Evolutionary conservation across 192 early-diverging fungal species (phyloP), one percentile per base, ranked within the genome.

Genomic region (Linnemannia elongata): DNA sequence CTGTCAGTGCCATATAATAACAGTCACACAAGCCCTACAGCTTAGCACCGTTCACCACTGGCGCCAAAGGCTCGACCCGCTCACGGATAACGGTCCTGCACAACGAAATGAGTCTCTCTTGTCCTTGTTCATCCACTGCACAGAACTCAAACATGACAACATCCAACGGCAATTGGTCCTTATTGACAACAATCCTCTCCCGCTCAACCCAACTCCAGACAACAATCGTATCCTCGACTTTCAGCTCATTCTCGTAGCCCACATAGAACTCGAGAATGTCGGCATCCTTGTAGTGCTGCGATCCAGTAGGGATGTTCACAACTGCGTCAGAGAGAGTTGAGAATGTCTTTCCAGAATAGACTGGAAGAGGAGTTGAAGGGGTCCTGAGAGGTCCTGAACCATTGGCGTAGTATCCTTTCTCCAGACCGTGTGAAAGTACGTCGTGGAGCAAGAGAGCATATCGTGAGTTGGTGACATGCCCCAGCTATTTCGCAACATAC

Each of bases 181-280:
- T 60, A 12, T 30, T 12, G 4, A 15, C 30, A 30, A 66, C 3
- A 39, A 83, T 63, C 47, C 57, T 71, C 6, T 78, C 76, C 38
- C 41, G 27, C 76, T 83, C 82, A 20, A 83, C 82, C 82, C 82
- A 83, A 44, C 82, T 83, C 82, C 82, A 83, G 24, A 76, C 82
- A 6, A 69, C 55, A 22, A 55, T 66, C 6, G 13, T 60, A 4
- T 52, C 49, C 54, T 68, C 66, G 47, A 83, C 57, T 22, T 83
- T 83, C 42, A 83, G 57, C 52, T 83, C 82, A 33, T 75, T 44
- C 63, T 83, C 76, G 39, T 74, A 83, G 1, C 82, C 82, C 33
- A 83, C 60, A 74, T 69, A 83, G 2, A 83, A 18, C 72, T 83
- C 82, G 13, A n/a, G 82, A 39, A 83, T 39, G 1, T 74, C 74